A percentile compares a stretch with the other conserved stretches of the same genome.
These are phyloP conservation scores for Coemansia sp. DNA, from an alignment of 192 early-diverging fungal species.

Conservation along the genomic window DNA sequence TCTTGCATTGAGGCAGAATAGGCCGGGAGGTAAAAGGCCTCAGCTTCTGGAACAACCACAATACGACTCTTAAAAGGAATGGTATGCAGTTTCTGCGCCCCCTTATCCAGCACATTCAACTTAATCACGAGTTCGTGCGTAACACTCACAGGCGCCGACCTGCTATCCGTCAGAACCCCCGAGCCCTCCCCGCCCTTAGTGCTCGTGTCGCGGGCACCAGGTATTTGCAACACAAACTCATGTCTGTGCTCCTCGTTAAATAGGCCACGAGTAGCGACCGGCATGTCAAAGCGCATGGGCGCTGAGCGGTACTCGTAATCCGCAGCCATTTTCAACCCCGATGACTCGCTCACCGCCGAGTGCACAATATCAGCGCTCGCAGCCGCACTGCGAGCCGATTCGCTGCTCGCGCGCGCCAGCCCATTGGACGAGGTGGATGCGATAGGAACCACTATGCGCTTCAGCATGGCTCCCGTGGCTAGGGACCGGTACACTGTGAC, in stretches of 20 bases:
- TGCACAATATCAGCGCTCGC: conserved; percentile 2
- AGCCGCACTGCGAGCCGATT: neutral
- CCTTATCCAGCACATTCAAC: conserved; percentile 21
- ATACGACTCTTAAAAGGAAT: conserved; percentile 35
- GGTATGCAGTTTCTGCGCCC: conserved; percentile 19
- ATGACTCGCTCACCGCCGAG: conserved; percentile 2
- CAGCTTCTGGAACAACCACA: conserved; percentile 33
- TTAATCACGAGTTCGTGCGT: conserved; percentile 23
- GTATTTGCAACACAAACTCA: conserved; percentile 20
- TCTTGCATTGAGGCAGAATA: conserved; percentile 30
- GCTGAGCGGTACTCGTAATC: neutral
- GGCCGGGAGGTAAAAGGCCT: conserved; percentile 33
- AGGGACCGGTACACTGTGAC: conserved; percentile 29
- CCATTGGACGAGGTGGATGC: neutral
- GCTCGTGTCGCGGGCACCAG: conserved; percentile 5
- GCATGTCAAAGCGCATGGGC: neutral
- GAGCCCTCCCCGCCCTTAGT: neutral
- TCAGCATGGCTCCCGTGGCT: conserved; percentile 15
- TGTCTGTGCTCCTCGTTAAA: conserved; percentile 27
- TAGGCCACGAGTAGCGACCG: conserved; percentile 8
- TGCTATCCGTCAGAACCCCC: conserved; percentile 36
- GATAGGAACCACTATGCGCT: conserved; percentile 2
- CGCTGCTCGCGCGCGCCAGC: neutral
- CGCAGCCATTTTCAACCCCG: neutral
- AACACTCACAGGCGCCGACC: conserved; percentile 38